phyloP scores from a whole-genome alignment of 2,329 filamentous ascomycete genomes.

The Sarocladiaceae sp. region DNA sequence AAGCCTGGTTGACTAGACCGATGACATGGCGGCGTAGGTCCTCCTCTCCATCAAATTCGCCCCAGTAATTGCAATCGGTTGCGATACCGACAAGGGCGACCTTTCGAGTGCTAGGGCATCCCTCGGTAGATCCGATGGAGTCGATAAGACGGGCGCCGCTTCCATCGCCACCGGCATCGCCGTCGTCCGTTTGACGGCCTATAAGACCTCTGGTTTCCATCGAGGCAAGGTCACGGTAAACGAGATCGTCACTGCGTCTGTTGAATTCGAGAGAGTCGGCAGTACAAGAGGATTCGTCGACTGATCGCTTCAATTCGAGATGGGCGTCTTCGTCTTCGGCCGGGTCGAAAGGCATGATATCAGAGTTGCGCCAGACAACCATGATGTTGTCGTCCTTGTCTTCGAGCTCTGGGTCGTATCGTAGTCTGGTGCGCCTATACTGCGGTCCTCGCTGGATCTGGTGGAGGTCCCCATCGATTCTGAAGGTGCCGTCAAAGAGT shows the following conservation, averaged over 20 bases:
- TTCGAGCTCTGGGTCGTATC: constrained; percentile 61
- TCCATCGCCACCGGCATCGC: constrained; percentile 64
- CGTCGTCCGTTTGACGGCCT: constrained; percentile 65
- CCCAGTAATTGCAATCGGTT: constrained; percentile 85
- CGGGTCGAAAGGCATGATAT: constrained; percentile 45
- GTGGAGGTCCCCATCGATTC: constrained; percentile 73
- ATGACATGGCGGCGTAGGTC: constrained; percentile 68
- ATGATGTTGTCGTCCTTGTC: constrained; percentile 62
- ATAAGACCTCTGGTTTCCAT: constrained; percentile 62
- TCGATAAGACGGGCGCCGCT: constrained; percentile 64
- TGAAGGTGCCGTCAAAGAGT: constrained; percentile 86
- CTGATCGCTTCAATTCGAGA: constrained; percentile 58
- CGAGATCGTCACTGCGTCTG: constrained; percentile 51
- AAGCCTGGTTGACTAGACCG: constrained; percentile 76
- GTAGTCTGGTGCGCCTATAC: constrained; percentile 66
- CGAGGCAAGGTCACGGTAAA: constrained; percentile 39
- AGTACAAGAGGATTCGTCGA: constrained; percentile 49
- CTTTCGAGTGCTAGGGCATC: constrained; percentile 84
- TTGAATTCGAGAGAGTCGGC: constrained; percentile 80
- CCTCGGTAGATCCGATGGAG: constrained; percentile 74
- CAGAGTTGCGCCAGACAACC: constrained; percentile 88
- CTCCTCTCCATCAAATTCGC: constrained; percentile 59
- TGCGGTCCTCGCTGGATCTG: constrained; percentile 72
- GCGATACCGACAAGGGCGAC: constrained; percentile 89
- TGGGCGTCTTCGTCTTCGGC: constrained; percentile 27